A percentile compares a stretch with the other conserved stretches of the same genome.
Evolutionary conservation across 2,329 filamentous ascomycete genomes (phyloP).

Genomic region (Chaetothyriales sp.): DNA sequence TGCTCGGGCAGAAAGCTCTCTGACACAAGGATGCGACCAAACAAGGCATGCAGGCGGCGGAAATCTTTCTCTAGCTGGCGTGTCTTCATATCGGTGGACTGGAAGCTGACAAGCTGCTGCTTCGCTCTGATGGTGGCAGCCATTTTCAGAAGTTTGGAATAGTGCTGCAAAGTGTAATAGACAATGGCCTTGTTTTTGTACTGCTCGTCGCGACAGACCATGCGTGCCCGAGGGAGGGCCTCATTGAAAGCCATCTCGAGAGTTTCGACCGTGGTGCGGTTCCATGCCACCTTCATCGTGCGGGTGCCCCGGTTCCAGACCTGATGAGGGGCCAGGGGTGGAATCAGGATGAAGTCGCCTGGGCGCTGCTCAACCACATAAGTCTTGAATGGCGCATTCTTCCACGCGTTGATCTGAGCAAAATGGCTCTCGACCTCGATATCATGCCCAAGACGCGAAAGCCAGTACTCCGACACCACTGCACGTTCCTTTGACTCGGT

Average conservation of each 20-base stretch:
- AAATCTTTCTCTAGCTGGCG: slow-evolving; percentile 72
- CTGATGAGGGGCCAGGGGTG: slow-evolving; percentile 84
- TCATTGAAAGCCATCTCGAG: slow-evolving; percentile 73
- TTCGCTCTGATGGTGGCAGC: slow-evolving; percentile 40
- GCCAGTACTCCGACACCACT: slow-evolving; percentile 81
- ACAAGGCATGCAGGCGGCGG: slow-evolving; percentile 61
- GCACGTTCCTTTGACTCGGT: slow-evolving; percentile 87
- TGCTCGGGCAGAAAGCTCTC: slow-evolving; percentile 62
- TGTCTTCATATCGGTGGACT: slow-evolving; percentile 35
- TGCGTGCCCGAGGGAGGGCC: slow-evolving; percentile 70
- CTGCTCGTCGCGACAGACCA: slow-evolving; percentile 92
- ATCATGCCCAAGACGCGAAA: slow-evolving; percentile 84
- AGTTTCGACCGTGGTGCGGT: slow-evolving; percentile 82
- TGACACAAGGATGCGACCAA: slow-evolving; percentile 61
- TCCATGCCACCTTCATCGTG: slow-evolving; percentile 97
- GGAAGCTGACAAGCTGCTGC: slow-evolving; percentile 20
- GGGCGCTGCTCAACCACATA: slow-evolving; percentile 82
- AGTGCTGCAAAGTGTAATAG: slow-evolving; percentile 73
- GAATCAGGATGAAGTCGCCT: slow-evolving; percentile 87
- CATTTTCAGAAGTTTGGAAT: slow-evolving; percentile 44
- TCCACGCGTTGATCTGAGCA: slow-evolving; percentile 89
- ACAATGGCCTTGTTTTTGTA: slow-evolving; percentile 98
- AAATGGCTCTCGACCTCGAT: slow-evolving; percentile 96
- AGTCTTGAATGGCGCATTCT: slow-evolving; percentile 80
- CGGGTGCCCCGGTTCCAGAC: slow-evolving; percentile 95